Evolutionary conservation across 495 filamentous ascomycete genomes (phyloP), one percentile per base, ranked within the genome.

Genomic region (Tirmania nivea): DNA sequence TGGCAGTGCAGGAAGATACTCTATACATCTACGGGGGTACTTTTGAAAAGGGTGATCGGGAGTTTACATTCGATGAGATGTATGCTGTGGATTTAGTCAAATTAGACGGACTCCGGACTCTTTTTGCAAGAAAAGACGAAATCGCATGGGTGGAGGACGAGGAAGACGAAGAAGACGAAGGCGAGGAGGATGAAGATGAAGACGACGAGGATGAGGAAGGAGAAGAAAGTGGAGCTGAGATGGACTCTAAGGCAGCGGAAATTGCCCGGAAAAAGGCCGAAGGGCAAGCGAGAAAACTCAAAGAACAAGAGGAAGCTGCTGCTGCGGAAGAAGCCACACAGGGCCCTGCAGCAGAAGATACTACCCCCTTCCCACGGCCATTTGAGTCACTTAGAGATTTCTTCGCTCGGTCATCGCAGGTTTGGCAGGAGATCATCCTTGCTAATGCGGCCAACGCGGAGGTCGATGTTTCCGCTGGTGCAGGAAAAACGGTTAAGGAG

Each of bases 11-110:
- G 67, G 84, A 86, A 52, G 90, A 97, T 67, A 75, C 82, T 12
- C 71, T 96, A 0, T 97, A 90, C 62, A 82, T 94, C 21, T 94
- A 89, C 61, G 87, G 90, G 17, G 90, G 90, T 12, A 97, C 86
- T 0, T 94, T 83, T 60, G 90, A 97, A 62, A 87, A 89, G 66
- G 88, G 83, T 19, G 90, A 96, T 61, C 76, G 83, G 16, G 90
- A 97, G 65, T 94, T 82, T 60, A 94, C 83, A 1, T 92, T 93
- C 67, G 86, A 94, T 63, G 89, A 96, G 60, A 72, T 95, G 72
- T 89, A 85, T 63, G 81, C 84, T 10, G 79, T 96, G 58, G 86
- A 96, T 63, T 73, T 96, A 35, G 86, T 80, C 50, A 92, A 88
- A 66, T 69, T 96, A 54, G 88, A 96, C 62, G 90, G 90, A 11